These are phyloP conservation scores for Macadamia tetraphylla DNA, from an alignment of 164 flowering plant species.

Conservation along the genomic window DNA sequence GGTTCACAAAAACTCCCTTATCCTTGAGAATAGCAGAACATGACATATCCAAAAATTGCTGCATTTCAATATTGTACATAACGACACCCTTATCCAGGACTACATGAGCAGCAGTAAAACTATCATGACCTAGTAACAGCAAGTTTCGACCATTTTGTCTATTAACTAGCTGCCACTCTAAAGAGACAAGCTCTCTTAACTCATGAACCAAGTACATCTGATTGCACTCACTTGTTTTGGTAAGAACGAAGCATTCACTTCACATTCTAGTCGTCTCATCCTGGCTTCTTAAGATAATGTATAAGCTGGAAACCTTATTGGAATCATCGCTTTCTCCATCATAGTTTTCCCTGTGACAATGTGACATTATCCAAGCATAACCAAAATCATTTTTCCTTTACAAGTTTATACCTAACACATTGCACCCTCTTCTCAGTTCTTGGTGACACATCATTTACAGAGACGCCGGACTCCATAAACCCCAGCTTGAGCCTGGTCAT, in stretches of 20 bases:
- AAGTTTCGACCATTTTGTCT: conserved; percentile 75
- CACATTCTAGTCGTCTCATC: conserved; percentile 32
- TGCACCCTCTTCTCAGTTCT: neutral
- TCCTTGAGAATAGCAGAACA: neutral
- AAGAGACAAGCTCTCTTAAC: conserved; percentile 68
- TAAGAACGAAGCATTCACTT: too few species aligned
- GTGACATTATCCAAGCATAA: too few species aligned
- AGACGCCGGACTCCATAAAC: too few species aligned
- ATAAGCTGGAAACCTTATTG: too few species aligned
- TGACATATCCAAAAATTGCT: conserved; percentile 69
- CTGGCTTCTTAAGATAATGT: conserved; percentile 19
- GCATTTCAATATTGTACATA: conserved; percentile 46
- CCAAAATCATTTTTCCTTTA: too few species aligned
- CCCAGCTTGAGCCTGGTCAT: conserved; percentile 17
- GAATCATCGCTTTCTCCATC: too few species aligned
- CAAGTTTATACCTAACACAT: too few species aligned
- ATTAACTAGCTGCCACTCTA: conserved; percentile 57
- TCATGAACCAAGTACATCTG: conserved; percentile 61
- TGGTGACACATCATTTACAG: conserved; percentile 1
- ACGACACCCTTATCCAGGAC: conserved; percentile 40
- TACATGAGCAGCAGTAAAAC: conserved; percentile 69
- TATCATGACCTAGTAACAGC: conserved; percentile 73
- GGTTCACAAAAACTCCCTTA: too few species aligned
- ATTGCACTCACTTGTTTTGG: conserved; percentile 49
- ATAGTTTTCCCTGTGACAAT: too few species aligned